Conservation (phyloP, 2,329 filamentous ascomycete species). For the Chrysoporthe deuterocubensis region DNA sequence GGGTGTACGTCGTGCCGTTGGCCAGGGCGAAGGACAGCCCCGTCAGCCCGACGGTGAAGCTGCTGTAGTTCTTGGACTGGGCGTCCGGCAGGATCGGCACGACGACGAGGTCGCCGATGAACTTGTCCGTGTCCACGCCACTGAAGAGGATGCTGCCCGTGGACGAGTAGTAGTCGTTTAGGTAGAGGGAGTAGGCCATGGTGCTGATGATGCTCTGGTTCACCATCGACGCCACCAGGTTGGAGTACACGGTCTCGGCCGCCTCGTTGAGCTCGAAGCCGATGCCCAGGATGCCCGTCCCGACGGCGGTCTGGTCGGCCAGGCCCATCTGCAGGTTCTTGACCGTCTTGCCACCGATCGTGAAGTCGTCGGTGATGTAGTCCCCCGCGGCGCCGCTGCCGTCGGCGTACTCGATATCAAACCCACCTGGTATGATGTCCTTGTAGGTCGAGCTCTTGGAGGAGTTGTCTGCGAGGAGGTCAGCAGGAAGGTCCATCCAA, state of each 20-base stretch:
- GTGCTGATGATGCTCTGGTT: conserved; percentile 63
- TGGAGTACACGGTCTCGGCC: conserved; percentile 49
- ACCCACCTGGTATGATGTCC: conserved; percentile 47
- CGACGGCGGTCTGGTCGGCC: conserved; percentile 51
- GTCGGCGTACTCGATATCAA: conserved; percentile 66
- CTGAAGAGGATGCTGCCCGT: conserved; percentile 71
- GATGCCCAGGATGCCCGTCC: conserved; percentile 62
- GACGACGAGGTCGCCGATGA: conserved; percentile 57
- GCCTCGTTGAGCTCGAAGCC: conserved; percentile 59
- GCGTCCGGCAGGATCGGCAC: conserved; percentile 59
- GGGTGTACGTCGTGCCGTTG: conserved; percentile 39
- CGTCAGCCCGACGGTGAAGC: conserved; percentile 46
- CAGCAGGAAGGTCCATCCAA: neutral
- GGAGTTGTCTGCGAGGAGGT: conserved; percentile 42
- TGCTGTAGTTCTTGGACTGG: conserved; percentile 42
- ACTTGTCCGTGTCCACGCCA: conserved; percentile 71
- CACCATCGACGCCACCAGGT: conserved; percentile 68
- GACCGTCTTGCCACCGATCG: conserved; percentile 54
- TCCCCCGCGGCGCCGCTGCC: conserved; percentile 57
- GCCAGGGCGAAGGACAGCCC: conserved; percentile 45
- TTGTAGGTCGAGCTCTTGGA: conserved; percentile 53
- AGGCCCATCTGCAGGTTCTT: conserved; percentile 60
- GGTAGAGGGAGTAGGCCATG: conserved; percentile 71
- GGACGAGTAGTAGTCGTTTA: conserved; percentile 57
- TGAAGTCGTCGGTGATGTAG: conserved; percentile 62